Conservation (phyloP, 495 filamentous ascomycete genomes). For the Penicillium angulare region DNA sequence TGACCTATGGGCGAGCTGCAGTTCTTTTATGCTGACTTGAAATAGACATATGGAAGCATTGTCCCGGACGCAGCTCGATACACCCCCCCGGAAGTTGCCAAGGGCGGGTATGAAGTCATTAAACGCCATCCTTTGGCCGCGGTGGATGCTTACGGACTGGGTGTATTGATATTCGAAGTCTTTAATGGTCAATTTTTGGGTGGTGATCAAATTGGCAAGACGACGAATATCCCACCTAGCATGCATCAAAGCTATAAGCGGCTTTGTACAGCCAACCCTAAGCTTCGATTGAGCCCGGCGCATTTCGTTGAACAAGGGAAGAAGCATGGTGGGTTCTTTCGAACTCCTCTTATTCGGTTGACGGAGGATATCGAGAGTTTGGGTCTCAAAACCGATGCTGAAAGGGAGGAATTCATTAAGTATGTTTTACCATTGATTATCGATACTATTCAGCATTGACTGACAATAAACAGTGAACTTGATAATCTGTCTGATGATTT, state of each 20-base stretch:
- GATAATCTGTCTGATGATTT: conserved; percentile 88
- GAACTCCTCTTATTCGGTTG: conserved; percentile 85
- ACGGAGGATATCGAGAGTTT: conserved; percentile 90
- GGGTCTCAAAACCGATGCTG: conserved; percentile 78
- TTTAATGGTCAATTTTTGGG: conserved; percentile 80
- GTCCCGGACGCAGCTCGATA: conserved; percentile 80
- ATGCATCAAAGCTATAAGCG: conserved; percentile 91
- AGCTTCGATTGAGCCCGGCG: conserved; percentile 75
- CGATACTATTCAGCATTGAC: no score
- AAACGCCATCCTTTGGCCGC: conserved; percentile 80
- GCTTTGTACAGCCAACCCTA: conserved; percentile 83
- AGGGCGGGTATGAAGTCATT: conserved; percentile 82
- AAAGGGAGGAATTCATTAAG: conserved; percentile 84
- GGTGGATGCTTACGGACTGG: conserved; percentile 84
- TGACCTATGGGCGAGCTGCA: not conserved
- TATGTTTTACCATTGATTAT: conserved; percentile 34
- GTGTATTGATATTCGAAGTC: conserved; percentile 79
- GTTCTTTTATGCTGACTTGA: conserved; percentile 8
- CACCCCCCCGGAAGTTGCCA: conserved; percentile 81
- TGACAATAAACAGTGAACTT: conserved; percentile 61
- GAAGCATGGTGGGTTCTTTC: conserved; percentile 82
- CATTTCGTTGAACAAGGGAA: conserved; percentile 89
- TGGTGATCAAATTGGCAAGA: conserved; percentile 73
- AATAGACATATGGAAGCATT: conserved; percentile 77
- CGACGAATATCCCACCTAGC: conserved; percentile 78